phyloP scores from a whole-genome alignment of 2,329 filamentous ascomycete genomes.

The Pseudomassariella vexata region DNA sequence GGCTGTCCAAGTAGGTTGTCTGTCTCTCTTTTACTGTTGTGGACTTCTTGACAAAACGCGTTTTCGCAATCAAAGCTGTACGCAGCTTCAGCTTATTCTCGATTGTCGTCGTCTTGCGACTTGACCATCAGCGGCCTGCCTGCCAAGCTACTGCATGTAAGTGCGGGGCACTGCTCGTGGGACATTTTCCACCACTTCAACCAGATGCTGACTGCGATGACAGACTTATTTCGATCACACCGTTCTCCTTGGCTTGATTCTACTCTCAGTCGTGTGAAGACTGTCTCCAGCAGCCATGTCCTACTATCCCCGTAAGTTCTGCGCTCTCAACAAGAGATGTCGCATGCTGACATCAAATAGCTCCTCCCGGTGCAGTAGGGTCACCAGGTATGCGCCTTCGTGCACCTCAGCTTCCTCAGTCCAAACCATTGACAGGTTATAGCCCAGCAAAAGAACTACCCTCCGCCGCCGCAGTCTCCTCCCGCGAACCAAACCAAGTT shows the following conservation, averaged over 20 bases:
- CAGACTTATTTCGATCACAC: too few relatives aligned
- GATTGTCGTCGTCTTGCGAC: background rate
- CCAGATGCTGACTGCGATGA: background rate
- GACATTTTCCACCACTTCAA: background rate
- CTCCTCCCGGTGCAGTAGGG: conserved; percentile 33
- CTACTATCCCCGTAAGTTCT: conserved; percentile 41
- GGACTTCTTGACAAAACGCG: background rate
- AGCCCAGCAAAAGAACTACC: conserved; percentile 34
- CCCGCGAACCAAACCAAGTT: conserved; percentile 39
- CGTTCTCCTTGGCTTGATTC: background rate
- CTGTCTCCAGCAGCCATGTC: conserved; percentile 27
- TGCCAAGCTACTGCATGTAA: conserved; percentile 1
- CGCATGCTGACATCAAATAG: conserved; percentile 20
- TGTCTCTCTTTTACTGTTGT: background rate
- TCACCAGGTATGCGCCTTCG: conserved; percentile 20
- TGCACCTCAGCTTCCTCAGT: conserved; percentile 14
- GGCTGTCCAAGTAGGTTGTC: background rate
- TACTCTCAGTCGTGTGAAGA: background rate
- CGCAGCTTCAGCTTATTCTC: background rate
- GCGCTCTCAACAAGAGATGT: conserved; percentile 5
- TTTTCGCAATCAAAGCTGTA: background rate
- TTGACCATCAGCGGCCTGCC: background rate
- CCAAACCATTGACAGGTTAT: conserved; percentile 9
- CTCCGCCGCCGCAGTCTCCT: conserved; percentile 40
- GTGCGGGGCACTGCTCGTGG: conserved; percentile 4